Conservation (phyloP, 257 asterid genomes). For the Parsonsia alboflavescens region DNA sequence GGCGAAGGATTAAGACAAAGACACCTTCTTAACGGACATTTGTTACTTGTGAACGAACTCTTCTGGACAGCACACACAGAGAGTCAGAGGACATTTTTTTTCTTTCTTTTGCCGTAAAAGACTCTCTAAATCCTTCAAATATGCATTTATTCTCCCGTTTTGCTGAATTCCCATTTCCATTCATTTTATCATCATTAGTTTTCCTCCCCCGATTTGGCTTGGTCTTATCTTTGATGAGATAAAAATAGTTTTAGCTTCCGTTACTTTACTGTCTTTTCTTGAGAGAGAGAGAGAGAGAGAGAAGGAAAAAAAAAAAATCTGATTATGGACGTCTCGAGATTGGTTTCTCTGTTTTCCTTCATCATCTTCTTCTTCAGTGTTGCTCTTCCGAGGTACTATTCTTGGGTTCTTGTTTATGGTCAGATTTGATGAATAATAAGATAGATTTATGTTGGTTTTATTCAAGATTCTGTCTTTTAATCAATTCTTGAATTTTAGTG, state of each 20-base stretch:
- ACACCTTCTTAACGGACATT: not conserved
- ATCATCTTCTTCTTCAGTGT: not conserved
- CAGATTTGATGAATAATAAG: not conserved
- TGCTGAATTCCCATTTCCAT: not conserved
- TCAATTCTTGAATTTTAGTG: conserved; percentile 2
- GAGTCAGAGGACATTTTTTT: not conserved
- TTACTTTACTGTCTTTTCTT: not conserved
- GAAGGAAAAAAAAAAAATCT: not conserved
- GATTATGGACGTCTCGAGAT: conserved; percentile 2
- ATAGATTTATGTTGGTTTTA: not conserved
- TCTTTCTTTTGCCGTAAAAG: not conserved
- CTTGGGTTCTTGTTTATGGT: not conserved
- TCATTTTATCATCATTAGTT: not conserved
- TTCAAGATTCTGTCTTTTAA: not conserved
- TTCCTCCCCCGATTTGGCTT: not conserved
- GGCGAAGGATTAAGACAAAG: not conserved
- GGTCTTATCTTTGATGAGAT: not conserved
- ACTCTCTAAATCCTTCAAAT: not conserved
- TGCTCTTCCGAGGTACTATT: conserved; percentile 11
- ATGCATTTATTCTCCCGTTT: not conserved
- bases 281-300: too few relatives aligned
- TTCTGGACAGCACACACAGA: not conserved
- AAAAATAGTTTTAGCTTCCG: not conserved
- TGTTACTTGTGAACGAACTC: not conserved
- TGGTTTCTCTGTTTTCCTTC: not conserved